A percentile compares a stretch with the other conserved stretches of the same genome.
Evolutionary conservation across 352 stramenopile genomes (phyloP).

Genomic region (Phytophthora boehmeriae): DNA sequence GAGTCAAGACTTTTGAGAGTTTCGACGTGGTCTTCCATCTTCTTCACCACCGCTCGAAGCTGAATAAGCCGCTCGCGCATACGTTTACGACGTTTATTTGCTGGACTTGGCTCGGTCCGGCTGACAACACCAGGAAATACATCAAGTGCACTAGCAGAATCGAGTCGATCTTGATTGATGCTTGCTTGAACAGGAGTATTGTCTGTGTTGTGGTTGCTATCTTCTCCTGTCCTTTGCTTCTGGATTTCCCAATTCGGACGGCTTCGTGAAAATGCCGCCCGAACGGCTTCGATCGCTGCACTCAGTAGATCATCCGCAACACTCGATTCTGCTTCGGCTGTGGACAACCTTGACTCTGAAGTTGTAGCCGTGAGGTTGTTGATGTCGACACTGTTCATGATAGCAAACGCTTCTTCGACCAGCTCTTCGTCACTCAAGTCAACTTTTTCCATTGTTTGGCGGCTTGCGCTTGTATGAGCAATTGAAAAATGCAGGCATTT

Average conservation of each 20-base stretch:
- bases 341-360: not conserved
- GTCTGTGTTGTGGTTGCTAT: not conserved
- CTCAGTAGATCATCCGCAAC: slow-evolving; percentile 13
- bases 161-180: not conserved
- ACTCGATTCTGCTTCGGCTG: not conserved
- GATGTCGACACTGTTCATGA: slow-evolving; percentile 25
- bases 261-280: slow-evolving; percentile 5
- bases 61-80: slow-evolving; percentile 28
- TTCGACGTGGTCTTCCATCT: slow-evolving; percentile 27
- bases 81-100: slow-evolving; percentile 11
- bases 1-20: slow-evolving; percentile 19
- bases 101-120: not conserved
- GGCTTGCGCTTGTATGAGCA: not conserved
- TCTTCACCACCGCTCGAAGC: slow-evolving; percentile 19
- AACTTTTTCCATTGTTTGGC: not conserved
- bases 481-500: slow-evolving; percentile 17
- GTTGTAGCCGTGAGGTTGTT: slow-evolving; percentile 9
- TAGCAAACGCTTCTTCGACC: slow-evolving; percentile 23
- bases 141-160: not conserved
- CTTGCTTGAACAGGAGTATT: not conserved
- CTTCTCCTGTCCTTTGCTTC: not conserved
- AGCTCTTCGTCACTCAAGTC: slow-evolving; percentile 16
- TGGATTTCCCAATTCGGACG: not conserved
- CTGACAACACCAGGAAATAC: not conserved
- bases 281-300: slow-evolving; percentile 18